Percentiles rank a stretch among this genome's conserved stretches.
These are phyloP conservation scores for Coprinopsis sp. DNA, from an alignment of 768 basidiomycete species.

Conservation along the genomic window DNA sequence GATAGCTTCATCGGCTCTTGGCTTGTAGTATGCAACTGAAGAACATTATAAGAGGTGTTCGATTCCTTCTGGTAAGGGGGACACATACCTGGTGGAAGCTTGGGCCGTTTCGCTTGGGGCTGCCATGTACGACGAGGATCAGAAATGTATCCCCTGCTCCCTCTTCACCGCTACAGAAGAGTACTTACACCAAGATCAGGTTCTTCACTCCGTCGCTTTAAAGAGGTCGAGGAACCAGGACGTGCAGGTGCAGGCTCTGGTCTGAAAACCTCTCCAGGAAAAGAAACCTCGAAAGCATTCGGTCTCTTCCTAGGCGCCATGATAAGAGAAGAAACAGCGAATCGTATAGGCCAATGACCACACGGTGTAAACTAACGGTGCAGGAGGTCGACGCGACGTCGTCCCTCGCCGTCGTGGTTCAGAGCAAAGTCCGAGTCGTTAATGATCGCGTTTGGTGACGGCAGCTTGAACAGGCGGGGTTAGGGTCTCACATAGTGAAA, in stretches of 20 bases:
- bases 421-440: too few relatives aligned
- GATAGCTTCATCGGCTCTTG: conserved; percentile 18
- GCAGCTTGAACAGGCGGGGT: conserved; percentile 59
- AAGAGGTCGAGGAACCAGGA: not conserved
- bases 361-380: too few relatives aligned
- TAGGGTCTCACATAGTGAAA: too few relatives aligned
- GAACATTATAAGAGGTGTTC: too few relatives aligned
- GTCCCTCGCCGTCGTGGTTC: too few relatives aligned
- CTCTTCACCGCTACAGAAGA: not conserved
- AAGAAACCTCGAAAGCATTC: not conserved
- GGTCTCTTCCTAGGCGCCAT: not conserved
- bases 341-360: too few relatives aligned
- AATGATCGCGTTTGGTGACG: conserved; percentile 33
- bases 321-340: conserved; percentile 1
- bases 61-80: too few relatives aligned
- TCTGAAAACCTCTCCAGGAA: not conserved
- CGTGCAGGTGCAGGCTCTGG: not conserved
- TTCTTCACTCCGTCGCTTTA: not conserved
- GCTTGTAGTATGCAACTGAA: too few relatives aligned
- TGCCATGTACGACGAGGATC: not conserved
- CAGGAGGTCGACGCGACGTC: too few relatives aligned
- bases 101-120: too few relatives aligned
- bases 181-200: not conserved
- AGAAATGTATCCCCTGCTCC: not conserved
- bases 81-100: too few relatives aligned